These are phyloP conservation scores for Fusarium chaquense DNA, from an alignment of 2,329 filamentous ascomycete genomes.

Conservation along the genomic window DNA sequence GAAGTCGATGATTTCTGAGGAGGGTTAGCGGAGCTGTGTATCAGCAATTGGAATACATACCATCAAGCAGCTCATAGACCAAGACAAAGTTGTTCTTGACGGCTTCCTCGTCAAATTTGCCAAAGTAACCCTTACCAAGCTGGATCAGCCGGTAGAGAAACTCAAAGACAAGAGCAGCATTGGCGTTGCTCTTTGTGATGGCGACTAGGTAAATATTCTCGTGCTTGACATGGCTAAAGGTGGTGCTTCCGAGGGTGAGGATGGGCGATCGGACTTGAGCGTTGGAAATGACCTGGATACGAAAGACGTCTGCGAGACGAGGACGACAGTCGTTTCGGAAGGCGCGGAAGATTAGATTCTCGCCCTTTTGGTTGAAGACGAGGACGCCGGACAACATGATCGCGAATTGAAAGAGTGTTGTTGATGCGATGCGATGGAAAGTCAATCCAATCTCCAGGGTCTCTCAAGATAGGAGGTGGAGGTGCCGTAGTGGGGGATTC, in stretches of 20 bases:
- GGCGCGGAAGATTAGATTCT: constrained; percentile 99
- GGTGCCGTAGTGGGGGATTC: constrained; percentile 43
- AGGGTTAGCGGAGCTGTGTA: neutral
- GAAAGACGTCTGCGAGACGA: constrained; percentile 97
- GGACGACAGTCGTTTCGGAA: constrained; percentile 99
- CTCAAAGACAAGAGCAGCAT: constrained; percentile 97
- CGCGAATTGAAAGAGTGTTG: constrained; percentile 44
- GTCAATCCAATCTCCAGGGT: constrained; percentile 8
- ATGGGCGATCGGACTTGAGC: constrained; percentile 97
- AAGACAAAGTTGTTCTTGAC: constrained; percentile 99
- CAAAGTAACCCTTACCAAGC: constrained; percentile 95
- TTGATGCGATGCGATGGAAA: constrained; percentile 13
- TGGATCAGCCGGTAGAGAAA: constrained; percentile 94
- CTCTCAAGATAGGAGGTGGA: constrained; percentile 44
- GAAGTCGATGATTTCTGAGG: constrained; percentile 93
- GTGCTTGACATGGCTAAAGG: constrained; percentile 99
- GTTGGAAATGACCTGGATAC: constrained; percentile 99
- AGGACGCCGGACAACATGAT: constrained; percentile 96
- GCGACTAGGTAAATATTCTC: constrained; percentile 99
- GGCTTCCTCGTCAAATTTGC: constrained; percentile 98
- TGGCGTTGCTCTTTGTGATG: constrained; percentile 98
- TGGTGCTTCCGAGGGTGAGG: constrained; percentile 95
- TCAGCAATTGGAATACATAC: constrained; percentile 58
- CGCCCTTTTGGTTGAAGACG: constrained; percentile 99
- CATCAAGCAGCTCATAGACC: constrained; percentile 96